Percentiles rank a stretch among this genome's conserved stretches.
Evolutionary conservation across 139 green algal species (phyloP).

Genomic region (Asterochloris sp.): DNA sequence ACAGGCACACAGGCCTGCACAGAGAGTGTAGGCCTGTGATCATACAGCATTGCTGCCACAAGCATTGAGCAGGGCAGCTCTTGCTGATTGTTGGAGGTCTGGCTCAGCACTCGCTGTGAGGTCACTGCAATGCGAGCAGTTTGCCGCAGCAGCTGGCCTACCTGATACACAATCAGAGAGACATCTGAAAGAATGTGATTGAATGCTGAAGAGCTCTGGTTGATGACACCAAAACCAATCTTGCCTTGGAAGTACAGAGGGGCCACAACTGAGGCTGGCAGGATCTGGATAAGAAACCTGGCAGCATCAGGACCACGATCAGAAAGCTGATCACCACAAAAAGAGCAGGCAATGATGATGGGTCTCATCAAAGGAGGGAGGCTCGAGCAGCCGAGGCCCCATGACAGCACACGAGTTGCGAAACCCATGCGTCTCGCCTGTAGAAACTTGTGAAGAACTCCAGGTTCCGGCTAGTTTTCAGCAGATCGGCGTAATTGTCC

Average conservation of each 20-base stretch:
- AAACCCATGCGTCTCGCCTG: conserved; percentile 19
- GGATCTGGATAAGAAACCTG: conserved; percentile 85
- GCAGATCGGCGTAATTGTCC: conserved; percentile 81
- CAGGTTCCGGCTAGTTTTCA: conserved; percentile 85
- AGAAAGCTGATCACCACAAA: not conserved
- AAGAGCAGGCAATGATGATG: too few relatives aligned
- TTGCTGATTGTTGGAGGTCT: too few relatives aligned
- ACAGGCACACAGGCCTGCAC: too few relatives aligned
- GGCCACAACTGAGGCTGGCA: conserved; percentile 96
- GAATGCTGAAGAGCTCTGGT: conserved; percentile 92
- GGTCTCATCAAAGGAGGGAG: too few relatives aligned
- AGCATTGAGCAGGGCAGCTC: too few relatives aligned
- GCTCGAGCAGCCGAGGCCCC: not conserved
- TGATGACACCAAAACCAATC: conserved; percentile 99
- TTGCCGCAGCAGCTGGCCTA: not conserved
- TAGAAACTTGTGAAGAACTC: conserved; percentile 98
- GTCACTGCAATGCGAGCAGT: too few relatives aligned
- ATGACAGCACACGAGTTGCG: not conserved
- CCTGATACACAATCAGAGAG: conserved; percentile 90
- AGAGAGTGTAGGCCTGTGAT: too few relatives aligned
- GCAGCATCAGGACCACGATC: not conserved
- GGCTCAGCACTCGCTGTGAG: too few relatives aligned
- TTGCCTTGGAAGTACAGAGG: conserved; percentile 93
- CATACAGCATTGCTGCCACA: too few relatives aligned
- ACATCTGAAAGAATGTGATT: conserved; percentile 96